phyloP scores from a whole-genome alignment of 331 rosid species.

The Quercus tomentella region DNA sequence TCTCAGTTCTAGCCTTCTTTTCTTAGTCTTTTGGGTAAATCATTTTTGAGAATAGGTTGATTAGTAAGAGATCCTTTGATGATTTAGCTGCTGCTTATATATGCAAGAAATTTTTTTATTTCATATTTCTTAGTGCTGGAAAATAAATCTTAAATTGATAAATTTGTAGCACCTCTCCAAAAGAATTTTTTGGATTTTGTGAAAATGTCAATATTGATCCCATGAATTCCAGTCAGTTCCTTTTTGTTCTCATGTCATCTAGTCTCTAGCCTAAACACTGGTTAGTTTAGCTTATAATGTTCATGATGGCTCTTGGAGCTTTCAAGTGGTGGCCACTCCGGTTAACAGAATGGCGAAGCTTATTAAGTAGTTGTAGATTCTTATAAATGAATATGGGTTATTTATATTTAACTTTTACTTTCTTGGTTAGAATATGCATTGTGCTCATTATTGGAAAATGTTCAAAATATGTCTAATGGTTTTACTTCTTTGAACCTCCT shows the following conservation, averaged over 20 bases:
- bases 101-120: not conserved
- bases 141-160: not conserved
- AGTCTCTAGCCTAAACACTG: not conserved
- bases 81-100: not conserved
- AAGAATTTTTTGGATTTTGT: not conserved
- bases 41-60: not conserved
- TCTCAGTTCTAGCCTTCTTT: not conserved
- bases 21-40: not conserved
- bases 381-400: constrained; percentile 6
- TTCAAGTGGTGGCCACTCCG: not conserved
- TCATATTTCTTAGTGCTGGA: not conserved
- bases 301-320: not conserved
- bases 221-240: not conserved
- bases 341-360: not conserved
- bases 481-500: constrained; percentile 37
- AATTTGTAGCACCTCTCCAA: not conserved
- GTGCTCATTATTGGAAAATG: constrained; percentile 13
- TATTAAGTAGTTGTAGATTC: not conserved
- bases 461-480: constrained; percentile 18
- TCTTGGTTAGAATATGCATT: constrained; percentile 1
- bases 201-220: not conserved
- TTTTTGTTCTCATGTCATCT: not conserved
- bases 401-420: not conserved
- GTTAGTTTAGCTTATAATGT: not conserved
- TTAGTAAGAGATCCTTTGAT: not conserved